A percentile compares a stretch with the other conserved stretches of the same genome.
Evolutionary conservation across 1,284 basidiomycete genomes (phyloP).

Genomic region (Sanghuangporus sanghuang): DNA sequence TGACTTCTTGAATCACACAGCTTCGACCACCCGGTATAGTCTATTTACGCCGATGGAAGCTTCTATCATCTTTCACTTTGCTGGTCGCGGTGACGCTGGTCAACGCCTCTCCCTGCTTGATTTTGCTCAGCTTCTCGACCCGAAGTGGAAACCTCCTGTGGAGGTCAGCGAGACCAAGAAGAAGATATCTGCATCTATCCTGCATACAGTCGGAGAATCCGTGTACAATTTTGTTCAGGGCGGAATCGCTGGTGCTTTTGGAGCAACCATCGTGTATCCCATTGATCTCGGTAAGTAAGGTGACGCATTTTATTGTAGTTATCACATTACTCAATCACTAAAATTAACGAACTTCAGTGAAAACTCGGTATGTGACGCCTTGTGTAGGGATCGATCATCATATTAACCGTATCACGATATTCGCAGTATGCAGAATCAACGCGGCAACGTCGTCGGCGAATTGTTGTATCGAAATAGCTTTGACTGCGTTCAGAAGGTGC

Average conservation of each 20-base stretch:
- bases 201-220: constrained; percentile 54
- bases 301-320: constrained; percentile 14
- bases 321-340: not conserved
- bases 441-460: constrained; percentile 91
- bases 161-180: constrained; percentile 38
- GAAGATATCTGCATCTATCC: constrained; percentile 27
- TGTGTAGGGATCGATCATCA: constrained; percentile 11
- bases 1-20: constrained; percentile 74
- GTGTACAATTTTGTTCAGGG: constrained; percentile 87
- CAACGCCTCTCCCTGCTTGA: constrained; percentile 78
- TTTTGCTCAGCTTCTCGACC: constrained; percentile 87
- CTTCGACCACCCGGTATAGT: constrained; percentile 79
- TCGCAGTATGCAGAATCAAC: constrained; percentile 92
- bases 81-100: constrained; percentile 65
- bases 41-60: constrained; percentile 96
- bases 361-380: constrained; percentile 60
- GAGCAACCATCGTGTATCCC: constrained; percentile 90
- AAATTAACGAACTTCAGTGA: constrained; percentile 7
- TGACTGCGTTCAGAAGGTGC: constrained; percentile 93
- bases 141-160: constrained; percentile 71
- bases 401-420: constrained; percentile 2
- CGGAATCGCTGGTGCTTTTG: constrained; percentile 89
- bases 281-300: constrained; percentile 80
- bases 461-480: constrained; percentile 90
- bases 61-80: constrained; percentile 94